Evolutionary conservation across 2,329 filamentous ascomycete genomes (phyloP), one percentile per base, ranked within the genome.

Genomic region (Ophiostoma perfectum): DNA sequence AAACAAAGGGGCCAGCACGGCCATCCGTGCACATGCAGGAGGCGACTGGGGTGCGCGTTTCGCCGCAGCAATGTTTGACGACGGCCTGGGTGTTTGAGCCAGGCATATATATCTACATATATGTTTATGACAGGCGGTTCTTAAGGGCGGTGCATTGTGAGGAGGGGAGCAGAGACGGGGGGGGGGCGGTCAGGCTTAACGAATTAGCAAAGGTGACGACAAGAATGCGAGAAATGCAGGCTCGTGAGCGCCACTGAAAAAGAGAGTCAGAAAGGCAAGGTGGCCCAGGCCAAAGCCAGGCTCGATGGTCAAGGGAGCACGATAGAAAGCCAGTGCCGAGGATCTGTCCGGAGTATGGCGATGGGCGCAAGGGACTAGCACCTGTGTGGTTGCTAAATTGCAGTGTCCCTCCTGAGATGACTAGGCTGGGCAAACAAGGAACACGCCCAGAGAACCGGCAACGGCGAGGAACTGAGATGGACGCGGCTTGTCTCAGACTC

Each of bases 21-120:
- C 16, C 38, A 63, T 52, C 66, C 39, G 62, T 67, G 66, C 66
- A 39, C 44, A 45, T 36, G 52, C 52, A 66, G 65, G 65, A 60
- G 52, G 12, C n/a, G 52, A n/a, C 47, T 39, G 63, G 41, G 9
- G 39, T 11, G 36, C 5, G 12, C 41, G 65, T 66, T 66, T 66
- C 65, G 65, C 14, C 65, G 45, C 36, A 38, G 36, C 64, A 55
- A 52, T 27, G 41, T 55, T 55, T 55, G 58, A 65, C 42, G 18
- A 65, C 42, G 42, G 18, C 63, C n/a, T 44, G 47, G 41, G 5
- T 47, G 60, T 63, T 63, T 63, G 60, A 44, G 38, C 42, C 42
- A 44, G 42, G 42, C 7, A 6, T 44, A 27, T 27, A 6, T 44
- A 27, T 27, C 27, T 27, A 27, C 27, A 27, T 27, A 27, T 27